Percentiles rank a stretch among this genome's conserved stretches.
phyloP scores from a whole-genome alignment of 202 grass and related monocot genomes.

The Bolboschoenoplectus hybrid region DNA sequence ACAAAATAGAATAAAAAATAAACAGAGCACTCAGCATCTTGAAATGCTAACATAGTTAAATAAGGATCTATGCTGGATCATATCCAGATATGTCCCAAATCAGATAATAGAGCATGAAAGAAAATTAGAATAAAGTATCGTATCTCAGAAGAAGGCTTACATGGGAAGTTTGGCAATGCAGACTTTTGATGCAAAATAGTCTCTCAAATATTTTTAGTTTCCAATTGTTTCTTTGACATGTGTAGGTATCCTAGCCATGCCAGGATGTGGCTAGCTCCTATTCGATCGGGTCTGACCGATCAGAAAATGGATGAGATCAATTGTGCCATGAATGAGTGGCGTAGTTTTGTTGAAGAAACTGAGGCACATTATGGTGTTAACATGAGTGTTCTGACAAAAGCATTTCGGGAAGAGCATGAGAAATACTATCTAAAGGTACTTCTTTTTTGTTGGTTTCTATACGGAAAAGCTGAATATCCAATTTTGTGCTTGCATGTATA shows the following conservation, averaged over 20 bases:
- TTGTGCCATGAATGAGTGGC: conserved; percentile 76
- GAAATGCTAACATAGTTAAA: background rate
- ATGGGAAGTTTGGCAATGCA: background rate
- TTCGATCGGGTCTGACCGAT: conserved; percentile 71
- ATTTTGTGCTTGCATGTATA: background rate
- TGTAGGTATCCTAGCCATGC: conserved; percentile 98
- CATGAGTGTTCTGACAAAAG: conserved; percentile 93
- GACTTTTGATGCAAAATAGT: background rate
- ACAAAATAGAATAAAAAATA: background rate
- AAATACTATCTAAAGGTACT: conserved; percentile 94
- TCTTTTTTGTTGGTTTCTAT: conserved; percentile 7
- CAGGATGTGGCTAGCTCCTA: conserved; percentile 90
- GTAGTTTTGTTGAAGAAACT: conserved; percentile 70
- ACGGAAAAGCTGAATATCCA: conserved; percentile 11
- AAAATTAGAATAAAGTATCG: background rate
- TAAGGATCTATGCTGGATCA: background rate
- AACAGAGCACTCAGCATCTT: background rate
- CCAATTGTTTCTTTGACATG: conserved; percentile 15
- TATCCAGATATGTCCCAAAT: background rate
- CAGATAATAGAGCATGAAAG: background rate
- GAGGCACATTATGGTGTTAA: conserved; percentile 87
- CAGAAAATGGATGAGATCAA: conserved; percentile 85
- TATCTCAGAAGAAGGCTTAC: background rate
- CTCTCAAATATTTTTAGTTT: background rate
- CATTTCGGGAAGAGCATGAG: conserved; percentile 74